Percentiles rank a stretch among this genome's conserved stretches.
Conservation (phyloP, 2,329 filamentous ascomycete genomes). For the Gyromitra esculenta region DNA sequence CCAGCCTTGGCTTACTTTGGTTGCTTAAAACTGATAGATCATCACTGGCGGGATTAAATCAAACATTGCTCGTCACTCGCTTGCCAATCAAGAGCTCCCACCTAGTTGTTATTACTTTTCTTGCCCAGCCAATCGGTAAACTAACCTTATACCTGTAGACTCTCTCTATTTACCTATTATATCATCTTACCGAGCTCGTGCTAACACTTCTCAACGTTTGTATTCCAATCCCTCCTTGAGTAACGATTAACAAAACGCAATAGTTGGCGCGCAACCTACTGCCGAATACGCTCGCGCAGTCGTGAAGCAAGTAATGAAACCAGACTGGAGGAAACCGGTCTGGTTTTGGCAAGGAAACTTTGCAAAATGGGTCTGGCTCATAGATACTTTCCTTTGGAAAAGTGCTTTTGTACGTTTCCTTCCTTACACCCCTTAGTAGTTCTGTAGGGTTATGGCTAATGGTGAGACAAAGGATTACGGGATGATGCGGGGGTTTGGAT, state of each 20-base stretch:
- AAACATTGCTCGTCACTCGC: constrained; percentile 41
- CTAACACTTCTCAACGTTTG: constrained; percentile 53
- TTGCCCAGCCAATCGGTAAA: no score
- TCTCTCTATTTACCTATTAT: constrained; percentile 56
- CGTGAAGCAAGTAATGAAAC: constrained; percentile 52
- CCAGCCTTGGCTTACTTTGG: neutral
- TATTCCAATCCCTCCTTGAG: neutral
- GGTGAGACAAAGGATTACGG: constrained; percentile 23
- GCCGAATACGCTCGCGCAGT: constrained; percentile 55
- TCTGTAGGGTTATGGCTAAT: neutral
- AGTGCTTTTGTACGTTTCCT: constrained; percentile 54
- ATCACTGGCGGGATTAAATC: constrained; percentile 55
- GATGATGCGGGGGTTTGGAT: constrained; percentile 37
- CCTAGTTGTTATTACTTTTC: neutral
- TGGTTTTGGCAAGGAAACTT: constrained; percentile 56
- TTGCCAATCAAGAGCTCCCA: constrained; percentile 10
- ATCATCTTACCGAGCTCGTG: constrained; percentile 51
- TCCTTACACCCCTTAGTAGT: neutral
- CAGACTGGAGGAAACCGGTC: constrained; percentile 45
- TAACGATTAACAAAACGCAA: constrained; percentile 3
- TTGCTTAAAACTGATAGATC: constrained; percentile 44
- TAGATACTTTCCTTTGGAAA: constrained; percentile 56
- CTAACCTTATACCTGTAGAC: constrained; percentile 20
- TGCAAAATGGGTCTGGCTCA: constrained; percentile 50
- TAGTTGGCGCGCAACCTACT: constrained; percentile 53